These are phyloP conservation scores for Orbilia blumenaviensis DNA, from an alignment of 2,329 filamentous ascomycete species.

Conservation along the genomic window DNA sequence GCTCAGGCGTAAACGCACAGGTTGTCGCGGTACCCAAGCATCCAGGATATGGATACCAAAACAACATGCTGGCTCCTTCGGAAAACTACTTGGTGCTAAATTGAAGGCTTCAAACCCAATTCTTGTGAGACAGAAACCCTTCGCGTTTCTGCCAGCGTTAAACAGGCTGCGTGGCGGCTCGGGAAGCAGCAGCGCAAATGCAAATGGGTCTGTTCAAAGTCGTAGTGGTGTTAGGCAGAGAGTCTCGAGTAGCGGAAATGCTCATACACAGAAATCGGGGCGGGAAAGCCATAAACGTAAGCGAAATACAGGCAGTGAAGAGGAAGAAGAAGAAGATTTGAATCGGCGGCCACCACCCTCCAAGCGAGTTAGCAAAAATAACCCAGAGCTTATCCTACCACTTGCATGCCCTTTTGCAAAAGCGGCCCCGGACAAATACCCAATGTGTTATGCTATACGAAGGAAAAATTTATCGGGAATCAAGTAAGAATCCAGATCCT, in stretches of 20 bases:
- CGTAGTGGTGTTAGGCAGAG: not conserved
- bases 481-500: constrained; percentile 7
- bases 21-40: too few relatives aligned
- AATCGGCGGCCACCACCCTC: not conserved
- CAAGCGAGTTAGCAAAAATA: not conserved
- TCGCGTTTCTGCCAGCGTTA: not conserved
- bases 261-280: not conserved
- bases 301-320: not conserved
- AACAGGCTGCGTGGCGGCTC: not conserved
- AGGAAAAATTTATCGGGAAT: constrained; percentile 26
- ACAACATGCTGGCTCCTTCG: not conserved
- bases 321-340: not conserved
- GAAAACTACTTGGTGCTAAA: not conserved
- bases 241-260: not conserved
- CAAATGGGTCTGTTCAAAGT: not conserved
- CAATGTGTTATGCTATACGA: not conserved
- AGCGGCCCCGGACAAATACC: not conserved
- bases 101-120: not conserved
- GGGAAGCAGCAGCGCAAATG: not conserved
- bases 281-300: not conserved
- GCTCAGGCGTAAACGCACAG: too few relatives aligned
- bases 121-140: not conserved
- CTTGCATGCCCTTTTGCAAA: constrained; percentile 29
- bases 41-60: not conserved
- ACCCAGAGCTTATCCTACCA: not conserved